Conservation (phyloP, 495 filamentous ascomycete species). For the Polyplosphaeria fusca region DNA sequence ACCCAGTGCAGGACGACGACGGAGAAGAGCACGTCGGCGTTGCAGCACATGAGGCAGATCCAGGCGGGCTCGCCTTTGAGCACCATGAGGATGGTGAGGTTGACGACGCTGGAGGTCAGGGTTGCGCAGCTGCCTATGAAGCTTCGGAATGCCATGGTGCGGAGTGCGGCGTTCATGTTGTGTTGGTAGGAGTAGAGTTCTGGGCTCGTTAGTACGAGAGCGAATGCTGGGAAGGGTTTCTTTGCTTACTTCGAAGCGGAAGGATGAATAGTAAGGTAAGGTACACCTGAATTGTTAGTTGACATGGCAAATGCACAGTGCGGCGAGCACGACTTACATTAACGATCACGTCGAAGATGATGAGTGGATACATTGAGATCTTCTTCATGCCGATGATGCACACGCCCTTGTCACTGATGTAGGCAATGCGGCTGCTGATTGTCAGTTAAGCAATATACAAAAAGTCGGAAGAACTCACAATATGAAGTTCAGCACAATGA, state of each 20-base stretch:
- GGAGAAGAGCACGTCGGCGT: slow-evolving; percentile 55
- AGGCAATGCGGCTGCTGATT: slow-evolving; percentile 44
- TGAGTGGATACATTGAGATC: slow-evolving; percentile 51
- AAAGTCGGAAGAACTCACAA: slow-evolving; percentile 43
- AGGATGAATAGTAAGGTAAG: slow-evolving; percentile 51
- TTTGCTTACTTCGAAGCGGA: slow-evolving; percentile 46
- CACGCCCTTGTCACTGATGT: slow-evolving; percentile 44
- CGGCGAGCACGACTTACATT: slow-evolving; percentile 42
- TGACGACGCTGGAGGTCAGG: slow-evolving; percentile 50
- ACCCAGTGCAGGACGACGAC: slow-evolving; percentile 55
- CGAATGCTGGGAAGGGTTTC: background rate
- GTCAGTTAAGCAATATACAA: background rate
- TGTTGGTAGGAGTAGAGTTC: slow-evolving; percentile 46
- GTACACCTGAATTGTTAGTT: slow-evolving; percentile 43
- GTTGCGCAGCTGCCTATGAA: slow-evolving; percentile 52
- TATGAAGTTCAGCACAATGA: slow-evolving; percentile 50
- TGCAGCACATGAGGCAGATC: slow-evolving; percentile 57
- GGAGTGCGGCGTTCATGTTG: slow-evolving; percentile 41
- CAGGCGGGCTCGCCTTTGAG: slow-evolving; percentile 54
- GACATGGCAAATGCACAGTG: background rate
- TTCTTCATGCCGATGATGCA: slow-evolving; percentile 55
- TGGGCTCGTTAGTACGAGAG: slow-evolving; percentile 3
- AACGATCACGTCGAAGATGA: slow-evolving; percentile 49
- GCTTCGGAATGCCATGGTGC: slow-evolving; percentile 46
- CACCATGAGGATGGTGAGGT: slow-evolving; percentile 50